Percentiles rank a stretch among this genome's conserved stretches.
Conservation (phyloP, 352 stramenopile genomes). For the Aphanomyces astaci region DNA sequence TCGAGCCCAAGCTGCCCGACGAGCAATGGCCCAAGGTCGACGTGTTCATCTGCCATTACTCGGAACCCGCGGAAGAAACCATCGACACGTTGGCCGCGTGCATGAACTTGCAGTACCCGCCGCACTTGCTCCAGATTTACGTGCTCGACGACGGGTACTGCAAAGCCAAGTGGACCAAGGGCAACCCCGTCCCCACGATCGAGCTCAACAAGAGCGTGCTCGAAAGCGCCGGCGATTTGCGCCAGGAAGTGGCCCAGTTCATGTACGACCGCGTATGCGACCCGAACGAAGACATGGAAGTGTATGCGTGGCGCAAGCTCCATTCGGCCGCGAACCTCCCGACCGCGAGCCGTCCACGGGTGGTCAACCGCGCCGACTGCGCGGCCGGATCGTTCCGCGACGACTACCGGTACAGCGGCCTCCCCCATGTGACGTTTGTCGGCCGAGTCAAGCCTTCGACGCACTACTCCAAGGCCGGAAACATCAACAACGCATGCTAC, state of each 20-base stretch:
- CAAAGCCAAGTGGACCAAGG: constrained; percentile 69
- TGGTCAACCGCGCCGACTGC: constrained; percentile 69
- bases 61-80: constrained; percentile 73
- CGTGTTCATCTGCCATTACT: constrained; percentile 71
- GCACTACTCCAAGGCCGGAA: constrained; percentile 83
- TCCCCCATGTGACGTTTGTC: constrained; percentile 70
- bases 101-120: constrained; percentile 83
- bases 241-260: constrained; percentile 80
- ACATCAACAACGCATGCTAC: constrained; percentile 87
- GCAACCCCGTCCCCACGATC: constrained; percentile 47
- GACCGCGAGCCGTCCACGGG: constrained; percentile 51
- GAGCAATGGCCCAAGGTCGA: constrained; percentile 81
- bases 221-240: constrained; percentile 70
- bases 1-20: constrained; percentile 70
- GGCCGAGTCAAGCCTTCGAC: constrained; percentile 63
- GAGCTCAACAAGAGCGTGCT: constrained; percentile 72
- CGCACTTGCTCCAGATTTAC: constrained; percentile 78
- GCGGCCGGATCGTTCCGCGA: constrained; percentile 75
- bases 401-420: constrained; percentile 74
- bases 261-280: constrained; percentile 85
- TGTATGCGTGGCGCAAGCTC: constrained; percentile 81
- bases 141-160: constrained; percentile 82
- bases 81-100: constrained; percentile 79
- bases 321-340: constrained; percentile 77
- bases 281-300: constrained; percentile 79